Conservation (phyloP, 371 early-diverging fungal species). For the Mycotypha africana region DNA sequence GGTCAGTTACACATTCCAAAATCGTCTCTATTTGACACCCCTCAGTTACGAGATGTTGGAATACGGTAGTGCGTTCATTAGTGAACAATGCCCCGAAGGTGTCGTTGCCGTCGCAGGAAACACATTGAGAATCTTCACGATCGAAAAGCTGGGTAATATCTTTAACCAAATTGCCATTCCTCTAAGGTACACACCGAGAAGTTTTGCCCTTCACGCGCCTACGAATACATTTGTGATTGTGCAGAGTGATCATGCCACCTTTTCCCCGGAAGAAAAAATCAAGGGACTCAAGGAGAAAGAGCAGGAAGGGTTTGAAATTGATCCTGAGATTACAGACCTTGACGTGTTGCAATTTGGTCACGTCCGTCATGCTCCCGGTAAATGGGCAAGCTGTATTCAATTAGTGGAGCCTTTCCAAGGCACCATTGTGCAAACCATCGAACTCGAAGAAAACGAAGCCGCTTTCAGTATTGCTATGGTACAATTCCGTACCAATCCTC, state of each 20-base stretch:
- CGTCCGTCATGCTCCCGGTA: slow-evolving; percentile 61
- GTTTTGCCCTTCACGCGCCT: slow-evolving; percentile 65
- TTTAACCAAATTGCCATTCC: slow-evolving; percentile 86
- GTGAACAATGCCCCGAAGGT: slow-evolving; percentile 87
- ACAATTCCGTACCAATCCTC: slow-evolving; percentile 63
- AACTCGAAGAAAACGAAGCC: slow-evolving; percentile 85
- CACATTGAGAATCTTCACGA: slow-evolving; percentile 77
- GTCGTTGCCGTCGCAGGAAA: slow-evolving; percentile 87
- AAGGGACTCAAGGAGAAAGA: slow-evolving; percentile 52
- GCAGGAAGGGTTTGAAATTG: slow-evolving; percentile 47
- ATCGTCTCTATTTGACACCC: slow-evolving; percentile 49
- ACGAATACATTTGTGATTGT: slow-evolving; percentile 82
- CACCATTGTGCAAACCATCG: slow-evolving; percentile 62
- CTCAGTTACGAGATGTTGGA: slow-evolving; percentile 75
- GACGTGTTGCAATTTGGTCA: slow-evolving; percentile 66
- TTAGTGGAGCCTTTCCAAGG: slow-evolving; percentile 81
- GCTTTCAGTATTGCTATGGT: slow-evolving; percentile 79
- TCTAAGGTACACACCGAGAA: slow-evolving; percentile 86
- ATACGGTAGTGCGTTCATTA: slow-evolving; percentile 81
- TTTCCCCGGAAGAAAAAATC: slow-evolving; percentile 58
- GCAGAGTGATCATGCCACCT: slow-evolving; percentile 83
- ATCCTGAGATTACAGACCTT: slow-evolving; percentile 41
- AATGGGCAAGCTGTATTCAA: slow-evolving; percentile 89
- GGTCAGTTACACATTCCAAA: slow-evolving; percentile 82
- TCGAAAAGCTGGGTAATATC: slow-evolving; percentile 78